A percentile compares a stretch with the other conserved stretches of the same genome.
Evolutionary conservation across 2,329 filamentous ascomycete genomes (phyloP).

Genomic region (Stagonosporopsis rhizophila): DNA sequence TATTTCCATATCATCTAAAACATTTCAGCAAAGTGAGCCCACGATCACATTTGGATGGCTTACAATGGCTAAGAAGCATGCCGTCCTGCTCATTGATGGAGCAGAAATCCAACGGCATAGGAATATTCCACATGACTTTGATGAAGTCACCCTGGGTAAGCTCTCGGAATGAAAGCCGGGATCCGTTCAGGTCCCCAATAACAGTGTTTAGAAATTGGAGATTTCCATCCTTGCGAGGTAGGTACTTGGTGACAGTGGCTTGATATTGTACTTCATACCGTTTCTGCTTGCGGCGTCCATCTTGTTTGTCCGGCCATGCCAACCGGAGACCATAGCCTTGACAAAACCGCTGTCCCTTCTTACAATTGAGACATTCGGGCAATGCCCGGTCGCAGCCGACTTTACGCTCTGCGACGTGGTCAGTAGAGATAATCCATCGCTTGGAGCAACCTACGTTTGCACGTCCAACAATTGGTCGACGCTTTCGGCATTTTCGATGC

Average conservation of each 20-base stretch:
- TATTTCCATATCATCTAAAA: conserved; percentile 51
- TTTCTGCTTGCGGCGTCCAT: conserved; percentile 53
- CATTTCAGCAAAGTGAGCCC: conserved; percentile 40
- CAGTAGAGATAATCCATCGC: conserved; percentile 18
- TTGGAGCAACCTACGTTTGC: conserved; percentile 47
- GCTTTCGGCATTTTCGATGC: conserved; percentile 17
- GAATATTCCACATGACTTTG: neutral
- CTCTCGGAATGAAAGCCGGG: conserved; percentile 1
- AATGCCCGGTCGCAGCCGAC: conserved; percentile 57
- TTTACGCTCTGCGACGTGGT: conserved; percentile 51
- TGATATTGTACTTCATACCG: conserved; percentile 36
- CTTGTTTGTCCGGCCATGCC: conserved; percentile 57
- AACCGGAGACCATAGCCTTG: conserved; percentile 57
- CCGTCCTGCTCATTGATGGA: conserved; percentile 22
- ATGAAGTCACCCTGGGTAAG: neutral
- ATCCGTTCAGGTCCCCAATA: conserved; percentile 21
- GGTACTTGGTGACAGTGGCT: neutral
- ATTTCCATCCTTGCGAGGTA: conserved; percentile 7
- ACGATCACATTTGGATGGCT: neutral
- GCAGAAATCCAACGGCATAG: neutral
- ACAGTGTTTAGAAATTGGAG: conserved; percentile 31
- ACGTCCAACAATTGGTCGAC: conserved; percentile 51
- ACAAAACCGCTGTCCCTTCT: conserved; percentile 52
- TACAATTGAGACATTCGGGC: conserved; percentile 56
- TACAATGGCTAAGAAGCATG: conserved; percentile 24